Evolutionary conservation across 2,329 filamentous ascomycete species (phyloP), one percentile per base, ranked within the genome.

Genomic region (Alternaria consortialis): DNA sequence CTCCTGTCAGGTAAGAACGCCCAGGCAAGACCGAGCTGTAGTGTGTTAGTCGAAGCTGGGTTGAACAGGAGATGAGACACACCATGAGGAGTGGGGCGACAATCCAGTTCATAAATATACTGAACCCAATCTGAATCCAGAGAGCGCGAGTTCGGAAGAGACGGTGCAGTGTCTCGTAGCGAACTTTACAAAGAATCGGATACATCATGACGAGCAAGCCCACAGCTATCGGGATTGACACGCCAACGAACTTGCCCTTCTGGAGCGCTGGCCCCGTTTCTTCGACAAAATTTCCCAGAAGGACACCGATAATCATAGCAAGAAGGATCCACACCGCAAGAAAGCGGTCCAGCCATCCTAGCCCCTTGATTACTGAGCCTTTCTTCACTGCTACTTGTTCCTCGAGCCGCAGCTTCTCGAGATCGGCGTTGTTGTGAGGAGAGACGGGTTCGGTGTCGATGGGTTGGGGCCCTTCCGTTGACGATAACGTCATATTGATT

Each of bases 181-280:
- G 87, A 4, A 94, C 89, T 74, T 93, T 94, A 83, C 91, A 94
- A 0, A 94, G 81, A 60, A 94, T 94, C 0, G 91, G 92, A 71
- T 94, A 94, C 91, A 94, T 95, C 91, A 95, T 94, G 52, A 94
- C 88, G 8, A 95, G 83, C 2, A 94, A 79, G 0, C 91, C 91
- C 40, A 94, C 79, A 1, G 91, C 90, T 90, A 90, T 90, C 0
- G 88, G 88, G 7, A 89, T 77, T 0, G 86, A 88, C 0, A 91
- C 87, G 0, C 87, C 87, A 1, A 91, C 89, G 70, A 93, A 92
- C 20, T 86, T 85, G 5, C 91, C 91, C 69, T 84, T 86, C 63
- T 93, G 85, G 11, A 94, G 76, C 0, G 87, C 84, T 0, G 83
- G 83, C 0, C 85, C 87, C 1, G 85, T 86, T 34, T 80, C 80